Percentiles rank a stretch among this genome's conserved stretches.
These are phyloP conservation scores for Bothriochloa decipiens DNA, from an alignment of 176 grass and related monocot species.

Conservation along the genomic window DNA sequence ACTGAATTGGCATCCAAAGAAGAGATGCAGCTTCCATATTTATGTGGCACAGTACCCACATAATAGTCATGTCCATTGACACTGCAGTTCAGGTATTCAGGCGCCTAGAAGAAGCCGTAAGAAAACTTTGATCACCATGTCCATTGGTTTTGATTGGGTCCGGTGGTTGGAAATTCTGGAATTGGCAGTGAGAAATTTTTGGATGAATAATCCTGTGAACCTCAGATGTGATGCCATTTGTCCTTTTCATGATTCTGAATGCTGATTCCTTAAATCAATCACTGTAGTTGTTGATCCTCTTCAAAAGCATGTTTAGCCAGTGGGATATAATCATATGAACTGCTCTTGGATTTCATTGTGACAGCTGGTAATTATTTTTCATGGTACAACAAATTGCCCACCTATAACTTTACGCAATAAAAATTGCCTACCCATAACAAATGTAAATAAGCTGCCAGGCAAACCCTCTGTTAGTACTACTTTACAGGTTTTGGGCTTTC, in stretches of 20 bases:
- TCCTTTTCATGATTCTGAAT: not conserved
- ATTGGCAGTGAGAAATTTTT: not conserved
- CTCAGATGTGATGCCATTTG: not conserved
- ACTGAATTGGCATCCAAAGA: not conserved
- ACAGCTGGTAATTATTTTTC: not conserved
- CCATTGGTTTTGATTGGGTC: not conserved
- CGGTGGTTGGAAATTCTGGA: not conserved
- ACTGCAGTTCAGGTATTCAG: not conserved
- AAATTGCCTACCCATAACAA: slow-evolving; percentile 49
- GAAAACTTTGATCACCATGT: not conserved
- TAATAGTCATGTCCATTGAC: not conserved
- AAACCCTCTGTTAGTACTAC: slow-evolving; percentile 13
- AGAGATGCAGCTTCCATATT: not conserved
- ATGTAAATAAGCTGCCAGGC: slow-evolving; percentile 11
- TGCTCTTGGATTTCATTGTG: not conserved
- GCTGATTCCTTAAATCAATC: not conserved
- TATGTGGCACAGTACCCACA: not conserved
- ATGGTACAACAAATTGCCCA: slow-evolving; percentile 41
- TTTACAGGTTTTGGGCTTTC: slow-evolving; percentile 49
- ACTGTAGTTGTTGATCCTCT: not conserved
- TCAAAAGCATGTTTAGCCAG: not conserved
- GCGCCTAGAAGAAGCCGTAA: not conserved
- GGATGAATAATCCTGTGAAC: not conserved
- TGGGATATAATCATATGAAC: not conserved
- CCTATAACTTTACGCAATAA: too few relatives aligned